Evolutionary conservation across 2,329 filamentous ascomycete species (phyloP).

Genomic region (Ophiostoma sp.): DNA sequence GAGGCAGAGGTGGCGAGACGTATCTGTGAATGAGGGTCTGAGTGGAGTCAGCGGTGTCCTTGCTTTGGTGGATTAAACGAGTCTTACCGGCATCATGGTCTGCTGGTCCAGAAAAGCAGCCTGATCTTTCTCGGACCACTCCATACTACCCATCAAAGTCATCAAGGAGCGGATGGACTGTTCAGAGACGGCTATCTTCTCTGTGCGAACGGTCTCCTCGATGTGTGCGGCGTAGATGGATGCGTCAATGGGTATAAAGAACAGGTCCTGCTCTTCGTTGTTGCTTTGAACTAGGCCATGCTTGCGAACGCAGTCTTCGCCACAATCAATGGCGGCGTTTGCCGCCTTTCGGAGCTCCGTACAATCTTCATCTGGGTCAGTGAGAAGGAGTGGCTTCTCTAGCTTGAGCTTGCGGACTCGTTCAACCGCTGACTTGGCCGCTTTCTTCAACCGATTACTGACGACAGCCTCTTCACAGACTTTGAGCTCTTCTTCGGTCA

Average conservation of each 20-base stretch:
- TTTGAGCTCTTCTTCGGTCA: background rate
- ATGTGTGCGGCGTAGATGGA: background rate
- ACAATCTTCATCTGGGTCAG: conserved; percentile 25
- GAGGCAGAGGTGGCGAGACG: conserved; percentile 25
- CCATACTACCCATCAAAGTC: background rate
- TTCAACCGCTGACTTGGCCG: no score
- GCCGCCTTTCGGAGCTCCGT: conserved; percentile 12
- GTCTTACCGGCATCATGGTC: background rate
- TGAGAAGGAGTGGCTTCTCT: conserved; percentile 23
- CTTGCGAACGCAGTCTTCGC: background rate
- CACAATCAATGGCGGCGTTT: background rate
- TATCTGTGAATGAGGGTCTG: background rate
- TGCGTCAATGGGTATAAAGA: background rate
- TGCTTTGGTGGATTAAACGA: background rate
- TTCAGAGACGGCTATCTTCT: conserved; percentile 24
- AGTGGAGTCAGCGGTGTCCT: background rate
- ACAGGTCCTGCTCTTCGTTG: background rate
- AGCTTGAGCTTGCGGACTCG: conserved; percentile 2
- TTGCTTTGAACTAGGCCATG: background rate
- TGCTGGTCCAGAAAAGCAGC: background rate
- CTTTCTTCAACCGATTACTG: background rate
- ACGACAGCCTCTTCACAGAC: background rate
- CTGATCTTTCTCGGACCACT: conserved; percentile 14
- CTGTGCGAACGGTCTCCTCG: background rate
- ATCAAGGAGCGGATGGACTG: conserved; percentile 5